Percentiles rank a stretch among this genome's conserved stretches.
phyloP scores from a whole-genome alignment of 352 stramenopile genomes.

The Pythium dissimile region DNA sequence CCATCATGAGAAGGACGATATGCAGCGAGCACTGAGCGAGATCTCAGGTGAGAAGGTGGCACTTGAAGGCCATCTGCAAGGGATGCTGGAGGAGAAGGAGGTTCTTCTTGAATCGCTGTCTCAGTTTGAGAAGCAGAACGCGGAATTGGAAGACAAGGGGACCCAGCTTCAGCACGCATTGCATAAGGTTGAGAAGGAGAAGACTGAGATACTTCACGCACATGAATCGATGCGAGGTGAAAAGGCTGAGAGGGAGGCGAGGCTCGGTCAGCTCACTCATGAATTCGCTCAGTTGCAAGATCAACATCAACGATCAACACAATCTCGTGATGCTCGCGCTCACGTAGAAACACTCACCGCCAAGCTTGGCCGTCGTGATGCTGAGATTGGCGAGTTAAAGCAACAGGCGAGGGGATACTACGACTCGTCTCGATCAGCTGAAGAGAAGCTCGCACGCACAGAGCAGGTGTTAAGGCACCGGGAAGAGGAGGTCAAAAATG shows the following conservation, averaged over 20 bases:
- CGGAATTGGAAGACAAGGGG: slow-evolving; percentile 31
- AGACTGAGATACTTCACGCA: slow-evolving; percentile 4
- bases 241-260: slow-evolving; percentile 5
- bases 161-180: slow-evolving; percentile 14
- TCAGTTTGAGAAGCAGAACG: slow-evolving; percentile 55
- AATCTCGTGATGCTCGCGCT: neutral
- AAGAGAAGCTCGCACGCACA: slow-evolving; percentile 2
- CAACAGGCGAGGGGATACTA: slow-evolving; percentile 10
- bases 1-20: slow-evolving; percentile 59
- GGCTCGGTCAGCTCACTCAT: neutral
- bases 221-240: neutral
- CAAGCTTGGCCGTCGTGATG: slow-evolving; percentile 13
- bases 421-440: slow-evolving; percentile 6
- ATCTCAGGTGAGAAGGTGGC: slow-evolving; percentile 47
- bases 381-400: slow-evolving; percentile 10
- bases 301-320: neutral
- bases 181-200: slow-evolving; percentile 19
- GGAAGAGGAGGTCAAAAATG: slow-evolving; percentile 5
- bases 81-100: slow-evolving; percentile 31
- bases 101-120: slow-evolving; percentile 26
- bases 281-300: slow-evolving; percentile 4
- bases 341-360: slow-evolving; percentile 2
- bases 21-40: slow-evolving; percentile 41
- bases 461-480: slow-evolving; percentile 8
- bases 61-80: slow-evolving; percentile 46